Conservation (phyloP, 179 eudicot genomes). For the Silene vulgaris region DNA sequence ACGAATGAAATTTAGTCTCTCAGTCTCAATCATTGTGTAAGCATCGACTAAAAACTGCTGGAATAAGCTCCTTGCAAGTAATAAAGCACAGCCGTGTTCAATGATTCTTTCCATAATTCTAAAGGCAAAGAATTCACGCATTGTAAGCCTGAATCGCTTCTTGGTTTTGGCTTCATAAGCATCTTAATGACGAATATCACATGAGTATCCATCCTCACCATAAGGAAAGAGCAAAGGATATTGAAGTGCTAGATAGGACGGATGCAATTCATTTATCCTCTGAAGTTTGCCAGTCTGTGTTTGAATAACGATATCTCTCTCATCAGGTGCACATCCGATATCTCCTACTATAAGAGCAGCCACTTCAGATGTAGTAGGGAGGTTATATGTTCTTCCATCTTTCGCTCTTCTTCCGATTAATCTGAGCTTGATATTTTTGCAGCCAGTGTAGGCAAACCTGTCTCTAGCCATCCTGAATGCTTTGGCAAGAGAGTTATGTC, state of each 20-base stretch:
- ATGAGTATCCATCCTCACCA: neutral
- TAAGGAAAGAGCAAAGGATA: neutral
- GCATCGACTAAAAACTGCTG: constrained; percentile 18
- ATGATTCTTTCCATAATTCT: neutral
- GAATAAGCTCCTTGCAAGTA: neutral
- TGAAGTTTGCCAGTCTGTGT: neutral
- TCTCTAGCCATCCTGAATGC: constrained; percentile 1
- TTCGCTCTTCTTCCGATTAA: neutral
- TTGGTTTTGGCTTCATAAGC: neutral
- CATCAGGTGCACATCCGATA: neutral
- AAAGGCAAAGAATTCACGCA: neutral
- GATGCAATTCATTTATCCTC: neutral
- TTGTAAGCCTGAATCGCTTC: neutral
- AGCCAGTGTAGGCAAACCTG: neutral
- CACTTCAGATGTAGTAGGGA: neutral
- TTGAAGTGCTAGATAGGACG: neutral
- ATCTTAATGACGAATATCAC: no score
- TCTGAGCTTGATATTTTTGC: neutral
- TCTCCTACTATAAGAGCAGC: neutral
- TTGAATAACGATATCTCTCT: neutral
- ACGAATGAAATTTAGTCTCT: neutral
- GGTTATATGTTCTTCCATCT: constrained; percentile 3
- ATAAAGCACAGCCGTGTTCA: neutral
- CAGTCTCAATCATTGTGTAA: neutral
- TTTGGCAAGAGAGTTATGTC: neutral